Percentiles rank a stretch among this genome's conserved stretches.
Conservation (phyloP, 1,284 basidiomycete genomes). For the Mycena citricolor region DNA sequence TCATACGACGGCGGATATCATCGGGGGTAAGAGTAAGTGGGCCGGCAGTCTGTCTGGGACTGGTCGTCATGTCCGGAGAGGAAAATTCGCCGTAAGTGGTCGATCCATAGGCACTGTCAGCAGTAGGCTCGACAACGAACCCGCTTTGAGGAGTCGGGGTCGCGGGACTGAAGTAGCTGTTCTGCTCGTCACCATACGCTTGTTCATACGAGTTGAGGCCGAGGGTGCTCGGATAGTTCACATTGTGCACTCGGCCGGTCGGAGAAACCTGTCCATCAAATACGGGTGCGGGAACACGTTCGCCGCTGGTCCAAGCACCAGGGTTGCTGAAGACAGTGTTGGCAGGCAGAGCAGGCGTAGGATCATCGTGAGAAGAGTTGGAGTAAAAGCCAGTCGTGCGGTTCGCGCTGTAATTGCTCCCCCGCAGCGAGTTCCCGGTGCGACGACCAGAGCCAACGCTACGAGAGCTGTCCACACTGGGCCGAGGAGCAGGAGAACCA, state of each 20-base stretch:
- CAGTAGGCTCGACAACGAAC: slow-evolving; percentile 7
- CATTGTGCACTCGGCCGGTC: slow-evolving; percentile 11
- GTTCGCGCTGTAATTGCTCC: too few species aligned
- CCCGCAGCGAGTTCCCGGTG: too few species aligned
- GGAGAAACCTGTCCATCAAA: slow-evolving; percentile 15
- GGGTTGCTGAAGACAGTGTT: too few species aligned
- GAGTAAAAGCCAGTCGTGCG: too few species aligned
- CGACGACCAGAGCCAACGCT: too few species aligned
- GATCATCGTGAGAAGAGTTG: too few species aligned
- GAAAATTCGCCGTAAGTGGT: slow-evolving; percentile 13
- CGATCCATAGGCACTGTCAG: slow-evolving; percentile 13
- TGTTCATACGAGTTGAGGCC: not conserved
- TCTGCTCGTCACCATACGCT: slow-evolving; percentile 3
- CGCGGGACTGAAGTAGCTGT: slow-evolving; percentile 10
- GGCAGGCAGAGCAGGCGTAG: too few species aligned
- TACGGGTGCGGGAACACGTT: slow-evolving; percentile 31
- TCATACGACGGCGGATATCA: slow-evolving; percentile 54
- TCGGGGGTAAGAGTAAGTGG: slow-evolving; percentile 64
- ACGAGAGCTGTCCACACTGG: too few species aligned
- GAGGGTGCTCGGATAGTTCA: slow-evolving; percentile 7
- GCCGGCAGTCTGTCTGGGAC: slow-evolving; percentile 68
- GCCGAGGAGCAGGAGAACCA: too few species aligned
- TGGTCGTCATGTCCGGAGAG: slow-evolving; percentile 33
- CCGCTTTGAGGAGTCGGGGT: slow-evolving; percentile 8
- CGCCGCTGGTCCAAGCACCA: slow-evolving; percentile 13